Conservation (phyloP, 208 protist genomes). For the Crithidia fasciculata region DNA sequence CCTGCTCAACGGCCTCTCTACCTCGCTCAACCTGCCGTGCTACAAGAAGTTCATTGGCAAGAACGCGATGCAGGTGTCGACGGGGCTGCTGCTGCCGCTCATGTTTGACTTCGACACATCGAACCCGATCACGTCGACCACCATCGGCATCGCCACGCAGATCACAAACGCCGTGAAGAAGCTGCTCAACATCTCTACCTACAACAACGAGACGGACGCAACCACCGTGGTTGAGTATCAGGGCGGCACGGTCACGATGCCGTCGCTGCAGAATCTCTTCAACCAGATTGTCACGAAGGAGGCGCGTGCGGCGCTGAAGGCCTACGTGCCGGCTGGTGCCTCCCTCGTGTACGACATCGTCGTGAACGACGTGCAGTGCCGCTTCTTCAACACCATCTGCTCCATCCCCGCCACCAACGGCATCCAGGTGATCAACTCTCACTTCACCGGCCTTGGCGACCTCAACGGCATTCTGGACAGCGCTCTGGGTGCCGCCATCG, state of each 20-base stretch:
- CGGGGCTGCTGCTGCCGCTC: constrained; percentile 4
- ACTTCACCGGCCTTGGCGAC: constrained; percentile 12
- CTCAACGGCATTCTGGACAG: constrained; percentile 16
- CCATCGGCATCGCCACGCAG: constrained; percentile 4
- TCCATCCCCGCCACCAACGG: constrained; percentile 5
- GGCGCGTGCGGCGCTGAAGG: constrained; percentile 4
- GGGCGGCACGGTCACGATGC: constrained; percentile 12
- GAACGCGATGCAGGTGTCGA: constrained; percentile 19
- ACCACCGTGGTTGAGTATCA: constrained; percentile 13
- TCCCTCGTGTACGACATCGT: constrained; percentile 19
- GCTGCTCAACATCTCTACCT: constrained; percentile 16
- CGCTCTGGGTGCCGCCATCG: constrained; percentile 5
- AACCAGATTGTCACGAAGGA: constrained; percentile 6
- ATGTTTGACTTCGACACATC: constrained; percentile 10
- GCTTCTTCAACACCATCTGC: constrained; percentile 22
- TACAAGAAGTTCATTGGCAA: constrained; percentile 1
- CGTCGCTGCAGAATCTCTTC: constrained; percentile 3
- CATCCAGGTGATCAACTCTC: constrained; percentile 16
- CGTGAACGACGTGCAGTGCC: constrained; percentile 15
- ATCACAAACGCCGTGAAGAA: constrained; percentile 6
- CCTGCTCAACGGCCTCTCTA: neutral
- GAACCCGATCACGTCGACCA: neutral
- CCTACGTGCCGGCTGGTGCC: constrained; percentile 4
- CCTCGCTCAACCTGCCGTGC: neutral
- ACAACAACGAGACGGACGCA: constrained; percentile 10